A percentile compares a stretch with the other conserved stretches of the same genome.
These are phyloP conservation scores for Cercospora canescens DNA, from an alignment of 2,329 filamentous ascomycete species.

Conservation along the genomic window DNA sequence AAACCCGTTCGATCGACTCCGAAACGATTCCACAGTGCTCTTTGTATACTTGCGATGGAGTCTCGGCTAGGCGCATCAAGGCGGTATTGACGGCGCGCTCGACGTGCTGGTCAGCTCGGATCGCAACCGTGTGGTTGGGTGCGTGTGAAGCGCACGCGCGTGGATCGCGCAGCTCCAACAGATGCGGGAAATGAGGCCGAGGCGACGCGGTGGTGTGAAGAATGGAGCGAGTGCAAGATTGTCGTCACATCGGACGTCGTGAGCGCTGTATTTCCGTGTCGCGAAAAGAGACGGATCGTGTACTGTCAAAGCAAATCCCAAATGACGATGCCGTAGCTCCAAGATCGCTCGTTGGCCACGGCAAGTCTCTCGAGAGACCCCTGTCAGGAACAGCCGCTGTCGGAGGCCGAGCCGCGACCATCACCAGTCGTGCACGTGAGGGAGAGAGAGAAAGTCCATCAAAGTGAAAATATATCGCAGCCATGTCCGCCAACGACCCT, in stretches of 20 bases:
- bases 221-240: neutral
- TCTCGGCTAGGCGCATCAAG: conserved; percentile 7
- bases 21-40: neutral
- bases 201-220: neutral
- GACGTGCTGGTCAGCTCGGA: neutral
- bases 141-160: neutral
- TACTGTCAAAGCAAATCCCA: neutral
- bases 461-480: conserved; percentile 9
- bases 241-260: neutral
- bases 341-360: neutral
- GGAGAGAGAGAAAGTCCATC: neutral
- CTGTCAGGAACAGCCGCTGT: conserved; percentile 3
- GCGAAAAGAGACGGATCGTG: neutral
- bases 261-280: neutral
- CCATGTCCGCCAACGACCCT: conserved; percentile 41
- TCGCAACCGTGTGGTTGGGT: conserved; percentile 3
- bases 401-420: neutral
- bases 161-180: neutral
- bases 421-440: neutral
- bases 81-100: neutral
- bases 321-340: conserved; percentile 5
- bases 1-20: neutral
- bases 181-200: neutral
- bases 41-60: neutral
- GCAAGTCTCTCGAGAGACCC: neutral